A percentile compares a stretch with the other conserved stretches of the same genome.
Evolutionary conservation across 1,284 basidiomycete genomes (phyloP).

Genomic region (Omphalotus olearius): DNA sequence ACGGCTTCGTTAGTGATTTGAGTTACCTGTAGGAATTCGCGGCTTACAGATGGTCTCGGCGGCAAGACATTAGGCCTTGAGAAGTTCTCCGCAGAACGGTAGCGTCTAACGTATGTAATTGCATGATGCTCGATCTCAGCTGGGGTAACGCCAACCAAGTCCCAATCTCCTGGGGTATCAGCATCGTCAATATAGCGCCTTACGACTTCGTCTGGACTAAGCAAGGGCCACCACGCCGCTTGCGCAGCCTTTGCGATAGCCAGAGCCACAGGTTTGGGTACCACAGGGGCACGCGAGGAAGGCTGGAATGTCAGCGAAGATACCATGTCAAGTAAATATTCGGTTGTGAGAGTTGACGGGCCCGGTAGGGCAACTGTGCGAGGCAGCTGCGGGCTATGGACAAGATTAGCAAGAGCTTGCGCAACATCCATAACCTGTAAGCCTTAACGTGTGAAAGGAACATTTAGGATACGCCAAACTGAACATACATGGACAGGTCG

Average conservation of each 20-base stretch:
- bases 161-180: constrained; percentile 62
- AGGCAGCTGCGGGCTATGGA: constrained; percentile 55
- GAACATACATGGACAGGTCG: constrained; percentile 84
- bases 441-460: constrained; percentile 6
- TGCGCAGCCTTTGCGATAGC: constrained; percentile 68
- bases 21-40: constrained; percentile 6
- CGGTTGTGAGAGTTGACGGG: constrained; percentile 82
- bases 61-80: constrained; percentile 50
- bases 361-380: constrained; percentile 85
- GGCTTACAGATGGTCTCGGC: constrained; percentile 21
- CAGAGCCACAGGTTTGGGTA: constrained; percentile 77
- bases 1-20: too few species aligned
- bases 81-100: constrained; percentile 69
- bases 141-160: constrained; percentile 64
- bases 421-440: constrained; percentile 88
- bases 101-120: constrained; percentile 88
- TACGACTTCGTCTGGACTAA: constrained; percentile 89
- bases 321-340: constrained; percentile 83
- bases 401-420: constrained; percentile 82
- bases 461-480: constrained; percentile 4
- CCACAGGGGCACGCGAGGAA: constrained; percentile 61
- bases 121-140: constrained; percentile 88
- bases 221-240: constrained; percentile 88
- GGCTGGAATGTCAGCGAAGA: constrained; percentile 78
- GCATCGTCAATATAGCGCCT: constrained; percentile 86